Base-by-base conservation (phyloP, 108 stramenopile genomes). In the Thalassiosira profunda region DNA sequence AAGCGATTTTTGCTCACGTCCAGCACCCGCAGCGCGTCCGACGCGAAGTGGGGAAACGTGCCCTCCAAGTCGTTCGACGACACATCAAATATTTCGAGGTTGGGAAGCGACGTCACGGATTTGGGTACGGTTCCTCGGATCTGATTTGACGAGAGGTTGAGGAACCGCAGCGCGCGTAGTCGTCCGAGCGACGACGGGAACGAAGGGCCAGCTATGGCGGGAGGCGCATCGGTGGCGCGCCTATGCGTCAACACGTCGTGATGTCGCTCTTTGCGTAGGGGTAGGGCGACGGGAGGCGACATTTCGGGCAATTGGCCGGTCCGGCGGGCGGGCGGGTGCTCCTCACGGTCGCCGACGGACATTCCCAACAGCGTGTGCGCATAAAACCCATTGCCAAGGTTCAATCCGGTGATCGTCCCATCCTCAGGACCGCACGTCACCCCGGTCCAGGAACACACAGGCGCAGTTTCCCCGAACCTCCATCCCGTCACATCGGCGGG, bases 381-480 rank as follows among this genome's bases (percentile, higher is more conserved):
- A 34, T 51, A 60, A 44, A 68, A 46, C 0, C 76, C 67, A 48
- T 77, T 21, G 21, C 66, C 67, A 35, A 75, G 64, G 49, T 69
- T 73, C 61, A 70, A 73, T 0, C 62, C 72, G 10, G 47, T 83
- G 34, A 83, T 29, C 3, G 77, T 41, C 23, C 51, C 61, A 43
- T 79, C 81, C 34, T 46, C 62, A 4, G 70, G 63, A 70, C 79
- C 81, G 48, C 81, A 83, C 20, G 56, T 53, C 2, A 83, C 67
- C 3, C 82, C 77, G 31, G 65, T 65, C 82, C 82, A 83, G 21
- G 49, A 28, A 30, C 82, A 83, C 8, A 83, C 77, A 26, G 46
- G 62, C 26, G 21, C 31, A 1, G 48, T 7, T 58, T 60, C 30
- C 31, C 58, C 38, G 15, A 42, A 56, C 36, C 62, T 49, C 76